phyloP scores from a whole-genome alignment of 2,329 filamentous ascomycete species.

The Colletotrichum spaethianum region DNA sequence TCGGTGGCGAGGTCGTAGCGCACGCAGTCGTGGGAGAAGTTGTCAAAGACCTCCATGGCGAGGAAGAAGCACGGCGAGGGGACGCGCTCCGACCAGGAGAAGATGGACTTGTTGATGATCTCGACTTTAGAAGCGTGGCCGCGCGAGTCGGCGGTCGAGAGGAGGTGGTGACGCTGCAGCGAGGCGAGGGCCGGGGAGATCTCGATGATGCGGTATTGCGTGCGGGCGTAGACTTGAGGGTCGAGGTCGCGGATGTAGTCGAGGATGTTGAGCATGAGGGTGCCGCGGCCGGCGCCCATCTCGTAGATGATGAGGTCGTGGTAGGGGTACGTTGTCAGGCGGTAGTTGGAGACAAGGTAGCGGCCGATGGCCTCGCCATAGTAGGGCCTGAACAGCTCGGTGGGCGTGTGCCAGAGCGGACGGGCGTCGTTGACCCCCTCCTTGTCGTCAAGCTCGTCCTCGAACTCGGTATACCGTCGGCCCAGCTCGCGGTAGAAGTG shows the following conservation, averaged over 20 bases:
- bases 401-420: slow-evolving; percentile 98
- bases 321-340: slow-evolving; percentile 93
- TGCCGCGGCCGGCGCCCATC: slow-evolving; percentile 97
- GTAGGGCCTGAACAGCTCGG: slow-evolving; percentile 95
- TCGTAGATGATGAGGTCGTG: slow-evolving; percentile 98
- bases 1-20: slow-evolving; percentile 90
- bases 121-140: slow-evolving; percentile 90
- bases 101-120: slow-evolving; percentile 95
- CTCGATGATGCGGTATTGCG: slow-evolving; percentile 95
- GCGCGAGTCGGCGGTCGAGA: slow-evolving; percentile 74
- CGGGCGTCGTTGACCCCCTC: slow-evolving; percentile 79
- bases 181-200: slow-evolving; percentile 87
- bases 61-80: slow-evolving; percentile 97
- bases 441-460: slow-evolving; percentile 85
- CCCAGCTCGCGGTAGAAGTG: slow-evolving; percentile 86
- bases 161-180: slow-evolving; percentile 81
- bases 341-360: slow-evolving; percentile 96
- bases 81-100: slow-evolving; percentile 92
- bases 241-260: slow-evolving; percentile 94
- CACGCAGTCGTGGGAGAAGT: slow-evolving; percentile 95
- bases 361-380: slow-evolving; percentile 98
- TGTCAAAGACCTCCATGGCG: slow-evolving; percentile 98
- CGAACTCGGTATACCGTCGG: slow-evolving; percentile 88
- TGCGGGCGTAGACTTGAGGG: slow-evolving; percentile 93
- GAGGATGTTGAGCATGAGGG: slow-evolving; percentile 97